A percentile compares a stretch with the other conserved stretches of the same genome.
Conservation (phyloP, 2,329 filamentous ascomycete species). For the Fusarium sp. region DNA sequence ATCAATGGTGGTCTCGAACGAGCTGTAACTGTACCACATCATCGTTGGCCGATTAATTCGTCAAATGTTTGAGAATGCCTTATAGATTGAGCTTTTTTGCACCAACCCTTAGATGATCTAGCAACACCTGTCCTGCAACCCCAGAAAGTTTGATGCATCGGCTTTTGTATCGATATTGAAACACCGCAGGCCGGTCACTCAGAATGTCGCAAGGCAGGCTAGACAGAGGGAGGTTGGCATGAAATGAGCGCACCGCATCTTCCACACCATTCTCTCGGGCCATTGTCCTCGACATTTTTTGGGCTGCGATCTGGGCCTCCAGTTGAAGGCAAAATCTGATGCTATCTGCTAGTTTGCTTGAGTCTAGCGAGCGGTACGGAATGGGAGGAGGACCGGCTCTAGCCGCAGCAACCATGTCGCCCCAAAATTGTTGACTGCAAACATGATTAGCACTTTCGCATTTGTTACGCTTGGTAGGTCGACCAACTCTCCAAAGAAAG, state of each 20-base stretch:
- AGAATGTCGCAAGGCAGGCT: not conserved
- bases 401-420: constrained; percentile 78
- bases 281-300: too few species aligned
- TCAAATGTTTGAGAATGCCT: too few species aligned
- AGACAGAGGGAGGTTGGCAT: not conserved
- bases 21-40: too few species aligned
- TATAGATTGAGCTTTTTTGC: too few species aligned
- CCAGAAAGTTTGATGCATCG: not conserved
- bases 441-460: too few species aligned
- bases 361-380: constrained; percentile 76
- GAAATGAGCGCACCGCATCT: too few species aligned
- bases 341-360: constrained; percentile 75
- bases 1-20: too few species aligned
- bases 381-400: constrained; percentile 80
- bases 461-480: too few species aligned
- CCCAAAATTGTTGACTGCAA: constrained; percentile 80
- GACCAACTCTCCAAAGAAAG: constrained; percentile 71
- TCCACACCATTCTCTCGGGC: too few species aligned
- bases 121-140: not conserved
- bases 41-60: too few species aligned
- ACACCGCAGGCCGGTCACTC: not conserved
- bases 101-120: too few species aligned
- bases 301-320: too few species aligned
- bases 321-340: constrained; percentile 68
- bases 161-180: not conserved